Conservation (phyloP, 441 rosid species). For the Erysimum pusillum region DNA sequence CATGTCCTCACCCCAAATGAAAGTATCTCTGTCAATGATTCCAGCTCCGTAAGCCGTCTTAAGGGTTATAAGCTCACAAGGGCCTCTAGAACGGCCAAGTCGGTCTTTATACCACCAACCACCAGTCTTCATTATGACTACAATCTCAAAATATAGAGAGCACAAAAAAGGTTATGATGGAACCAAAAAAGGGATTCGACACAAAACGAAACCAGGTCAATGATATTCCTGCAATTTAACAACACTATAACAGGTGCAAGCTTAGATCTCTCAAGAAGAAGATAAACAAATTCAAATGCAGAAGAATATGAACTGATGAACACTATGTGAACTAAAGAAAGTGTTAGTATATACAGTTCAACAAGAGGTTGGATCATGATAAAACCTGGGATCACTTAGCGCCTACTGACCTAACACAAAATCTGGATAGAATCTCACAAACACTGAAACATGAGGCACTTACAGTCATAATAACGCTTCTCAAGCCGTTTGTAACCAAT, state of each 20-base stretch:
- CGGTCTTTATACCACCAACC: constrained; percentile 95
- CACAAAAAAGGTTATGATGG: constrained; percentile 20
- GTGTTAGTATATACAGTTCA: constrained; percentile 2
- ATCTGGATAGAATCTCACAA: background rate
- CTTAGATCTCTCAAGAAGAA: constrained; percentile 2
- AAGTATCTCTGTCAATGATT: constrained; percentile 84
- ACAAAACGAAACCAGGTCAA: background rate
- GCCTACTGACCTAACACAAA: constrained; percentile 12
- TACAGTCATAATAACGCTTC: constrained; percentile 90
- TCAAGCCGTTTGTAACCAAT: constrained; percentile 91
- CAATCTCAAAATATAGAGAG: constrained; percentile 23
- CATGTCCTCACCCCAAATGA: constrained; percentile 93
- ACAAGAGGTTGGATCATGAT: background rate
- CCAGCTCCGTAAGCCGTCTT: constrained; percentile 97
- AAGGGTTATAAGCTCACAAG: constrained; percentile 86
- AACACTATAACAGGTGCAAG: background rate
- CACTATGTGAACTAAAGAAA: background rate
- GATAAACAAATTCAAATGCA: background rate
- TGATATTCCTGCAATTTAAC: constrained; percentile 9
- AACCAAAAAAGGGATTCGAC: constrained; percentile 1
- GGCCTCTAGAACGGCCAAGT: constrained; percentile 90
- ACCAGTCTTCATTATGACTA: constrained; percentile 88
- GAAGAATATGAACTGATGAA: background rate
- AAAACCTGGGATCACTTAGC: background rate
- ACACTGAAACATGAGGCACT: constrained; percentile 44